Base-by-base conservation (phyloP, 768 basidiomycete species). In the Tricholoma furcatifolium region DNA sequence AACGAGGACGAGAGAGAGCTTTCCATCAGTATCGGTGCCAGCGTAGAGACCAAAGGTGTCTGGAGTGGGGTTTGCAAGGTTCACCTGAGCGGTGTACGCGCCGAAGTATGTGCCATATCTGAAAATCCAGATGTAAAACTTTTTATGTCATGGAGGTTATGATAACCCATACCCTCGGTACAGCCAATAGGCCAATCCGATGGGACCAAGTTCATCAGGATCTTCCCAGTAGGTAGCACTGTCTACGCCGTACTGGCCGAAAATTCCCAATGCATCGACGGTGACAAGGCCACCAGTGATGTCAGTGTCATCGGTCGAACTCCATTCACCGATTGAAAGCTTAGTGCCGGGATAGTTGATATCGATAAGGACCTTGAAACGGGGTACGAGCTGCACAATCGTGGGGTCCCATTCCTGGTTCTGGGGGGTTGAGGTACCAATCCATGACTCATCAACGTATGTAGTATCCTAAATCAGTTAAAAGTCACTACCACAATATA, bases 371-470 rank as follows among this genome's bases (percentile, higher is more conserved):
- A 69, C 70, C 56, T 73, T 71, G 65, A 82, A 71, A 24, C 80
- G 76, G 32, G 80, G 80, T 50, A 82, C 69, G 44, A 82, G 73
- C 53, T 64, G 58, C 21, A 82, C 72, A 23, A 62, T 56, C 5
- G 66, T 73, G 6, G 76, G 71, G 58, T 79, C 73, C 64, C 71
- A 73, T 62, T 82, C 74, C 57, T 75, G 72, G 59, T 78, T 76
- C 52, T 78, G 76, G 24, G 74, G 71, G 47, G 58, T 40, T 34
- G 15, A 50, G 5, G 61, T 56, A 24, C 76, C 78, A 43, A 78
- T 64, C 77, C 77, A 82, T 2, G 80, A 82, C 62, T 82, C 80
- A 51, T 82, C 80, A 46, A 75, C 70, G 57, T 82, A 82, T 15
- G 66, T 62, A 3, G 74, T 65, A 54, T 82, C 78, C 73, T 74